A percentile compares a stretch with the other conserved stretches of the same genome.
These are phyloP conservation scores for Penicillium glabrum DNA, from an alignment of 2,329 filamentous ascomycete species.

Conservation along the genomic window DNA sequence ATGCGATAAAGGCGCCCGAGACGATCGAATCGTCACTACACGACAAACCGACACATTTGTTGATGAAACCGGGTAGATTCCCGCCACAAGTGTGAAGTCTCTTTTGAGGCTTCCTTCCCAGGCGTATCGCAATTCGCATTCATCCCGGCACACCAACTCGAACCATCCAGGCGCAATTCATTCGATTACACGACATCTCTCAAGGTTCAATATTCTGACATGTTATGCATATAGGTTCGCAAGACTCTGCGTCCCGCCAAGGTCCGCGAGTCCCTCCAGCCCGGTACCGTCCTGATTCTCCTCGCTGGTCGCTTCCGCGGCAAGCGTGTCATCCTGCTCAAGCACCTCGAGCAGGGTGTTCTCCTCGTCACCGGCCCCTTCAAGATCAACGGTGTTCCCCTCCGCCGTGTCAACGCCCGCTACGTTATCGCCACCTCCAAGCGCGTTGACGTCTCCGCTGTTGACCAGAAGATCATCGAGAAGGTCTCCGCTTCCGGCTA, in stretches of 20 bases:
- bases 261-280: constrained; percentile 84
- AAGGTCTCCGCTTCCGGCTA: constrained; percentile 90
- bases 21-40: constrained; percentile 12
- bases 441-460: constrained; percentile 65
- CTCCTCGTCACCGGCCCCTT: constrained; percentile 99
- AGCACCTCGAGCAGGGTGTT: constrained; percentile 94
- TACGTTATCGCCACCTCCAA: constrained; percentile 53
- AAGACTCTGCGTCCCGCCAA: constrained; percentile 88
- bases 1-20: constrained; percentile 31
- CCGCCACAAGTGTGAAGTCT: background rate
- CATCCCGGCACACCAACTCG: constrained; percentile 1
- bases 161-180: constrained; percentile 2
- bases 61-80: background rate
- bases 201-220: constrained; percentile 23
- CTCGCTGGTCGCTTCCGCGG: constrained; percentile 99
- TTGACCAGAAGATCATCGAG: constrained; percentile 70
- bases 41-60: constrained; percentile 4
- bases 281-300: constrained; percentile 96
- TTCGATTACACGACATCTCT: constrained; percentile 12
- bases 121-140: constrained; percentile 12
- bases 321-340: constrained; percentile 99
- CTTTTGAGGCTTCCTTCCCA: background rate
- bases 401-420: constrained; percentile 67
- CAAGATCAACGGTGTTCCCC: constrained; percentile 99
- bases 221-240: constrained; percentile 68